These are phyloP conservation scores for Termitomyces sp. DNA, from an alignment of 768 basidiomycete species.

Conservation along the genomic window DNA sequence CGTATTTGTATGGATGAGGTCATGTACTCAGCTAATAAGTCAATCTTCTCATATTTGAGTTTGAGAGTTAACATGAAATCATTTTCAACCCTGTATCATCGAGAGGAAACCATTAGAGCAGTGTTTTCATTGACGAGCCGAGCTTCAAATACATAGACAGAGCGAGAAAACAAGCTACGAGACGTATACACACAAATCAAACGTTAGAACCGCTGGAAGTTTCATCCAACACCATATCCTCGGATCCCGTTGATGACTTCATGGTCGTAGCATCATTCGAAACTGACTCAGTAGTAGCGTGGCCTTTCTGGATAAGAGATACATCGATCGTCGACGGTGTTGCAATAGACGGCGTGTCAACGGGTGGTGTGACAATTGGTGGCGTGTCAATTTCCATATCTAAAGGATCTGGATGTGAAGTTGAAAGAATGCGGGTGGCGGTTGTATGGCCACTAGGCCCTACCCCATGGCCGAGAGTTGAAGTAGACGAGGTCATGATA, in stretches of 20 bases:
- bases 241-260: conserved; percentile 5
- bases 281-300: neutral
- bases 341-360: conserved; percentile 11
- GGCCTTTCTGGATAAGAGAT: conserved; percentile 14
- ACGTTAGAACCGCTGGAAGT: conserved; percentile 6
- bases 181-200: conserved; percentile 1
- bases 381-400: conserved; percentile 42
- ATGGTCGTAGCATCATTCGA: neutral
- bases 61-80: no score
- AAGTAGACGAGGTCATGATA: conserved; percentile 57
- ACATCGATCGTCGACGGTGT: neutral
- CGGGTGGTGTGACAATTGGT: conserved; percentile 18
- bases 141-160: neutral
- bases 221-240: conserved; percentile 20
- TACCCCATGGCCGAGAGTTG: conserved; percentile 58
- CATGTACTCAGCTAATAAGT: no score
- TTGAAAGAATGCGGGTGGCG: conserved; percentile 38
- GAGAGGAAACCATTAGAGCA: no score
- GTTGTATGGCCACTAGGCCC: conserved; percentile 71
- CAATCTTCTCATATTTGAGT: no score
- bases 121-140: neutral
- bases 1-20: no score
- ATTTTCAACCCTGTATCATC: no score
- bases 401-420: conserved; percentile 17
- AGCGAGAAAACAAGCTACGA: neutral